Evolutionary conservation across 1,284 basidiomycete species (phyloP).

Genomic region (Ganoderma sp.): DNA sequence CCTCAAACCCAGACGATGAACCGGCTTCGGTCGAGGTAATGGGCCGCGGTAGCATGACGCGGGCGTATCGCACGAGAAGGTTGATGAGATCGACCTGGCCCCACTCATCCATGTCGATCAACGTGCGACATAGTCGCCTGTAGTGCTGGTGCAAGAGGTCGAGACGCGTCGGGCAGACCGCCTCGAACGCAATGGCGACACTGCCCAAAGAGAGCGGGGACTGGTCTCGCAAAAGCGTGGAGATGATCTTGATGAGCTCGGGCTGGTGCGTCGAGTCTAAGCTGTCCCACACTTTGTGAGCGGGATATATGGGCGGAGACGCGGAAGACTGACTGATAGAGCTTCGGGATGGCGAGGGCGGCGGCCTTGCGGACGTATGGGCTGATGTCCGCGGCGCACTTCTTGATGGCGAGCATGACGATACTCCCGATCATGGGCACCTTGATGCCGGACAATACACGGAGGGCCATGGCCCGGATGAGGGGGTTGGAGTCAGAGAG

Average conservation of each 20-base stretch:
- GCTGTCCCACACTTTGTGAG: constrained; percentile 47
- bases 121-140: constrained; percentile 80
- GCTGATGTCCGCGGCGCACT: constrained; percentile 88
- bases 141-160: constrained; percentile 92
- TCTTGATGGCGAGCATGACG: constrained; percentile 89
- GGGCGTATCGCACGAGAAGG: constrained; percentile 82
- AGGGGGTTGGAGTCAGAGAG: constrained; percentile 91
- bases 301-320: background rate
- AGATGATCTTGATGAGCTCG: constrained; percentile 76
- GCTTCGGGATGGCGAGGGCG: constrained; percentile 88
- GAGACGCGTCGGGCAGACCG: constrained; percentile 82
- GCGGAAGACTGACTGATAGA: constrained; percentile 68
- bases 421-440: constrained; percentile 88
- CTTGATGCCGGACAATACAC: constrained; percentile 92
- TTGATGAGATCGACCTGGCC: constrained; percentile 86
- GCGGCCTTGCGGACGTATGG: constrained; percentile 95
- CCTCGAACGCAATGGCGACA: constrained; percentile 84
- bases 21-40: constrained; percentile 41
- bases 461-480: constrained; percentile 91
- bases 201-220: constrained; percentile 90
- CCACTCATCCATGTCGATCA: constrained; percentile 97
- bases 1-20: constrained; percentile 48
- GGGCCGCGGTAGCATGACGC: constrained; percentile 84
- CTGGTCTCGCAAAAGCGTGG: constrained; percentile 78
- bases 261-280: constrained; percentile 77